A percentile compares a stretch with the other conserved stretches of the same genome.
Evolutionary conservation across 495 filamentous ascomycete genomes (phyloP).

Genomic region (Jackrogersella minutella): DNA sequence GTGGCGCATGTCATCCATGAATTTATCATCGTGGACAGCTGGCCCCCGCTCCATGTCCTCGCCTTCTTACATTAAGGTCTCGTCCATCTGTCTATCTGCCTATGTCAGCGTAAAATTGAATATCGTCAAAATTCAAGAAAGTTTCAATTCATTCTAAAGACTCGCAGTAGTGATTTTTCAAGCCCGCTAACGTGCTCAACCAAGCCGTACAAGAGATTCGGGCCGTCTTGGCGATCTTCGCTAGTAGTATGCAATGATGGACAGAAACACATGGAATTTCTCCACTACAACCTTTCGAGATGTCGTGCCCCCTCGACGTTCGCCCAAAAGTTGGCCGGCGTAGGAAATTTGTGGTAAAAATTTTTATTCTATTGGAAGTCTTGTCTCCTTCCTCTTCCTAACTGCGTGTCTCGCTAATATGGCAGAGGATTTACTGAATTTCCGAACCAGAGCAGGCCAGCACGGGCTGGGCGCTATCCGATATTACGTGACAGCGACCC

Average conservation of each 20-base stretch:
- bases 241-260: conserved; percentile 1
- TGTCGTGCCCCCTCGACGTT: neutral
- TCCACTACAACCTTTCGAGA: neutral
- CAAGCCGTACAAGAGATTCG: conserved; percentile 19
- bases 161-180: neutral
- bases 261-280: neutral
- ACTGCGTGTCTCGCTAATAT: conserved; percentile 7
- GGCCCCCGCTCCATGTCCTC: neutral
- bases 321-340: neutral
- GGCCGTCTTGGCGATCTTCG: conserved; percentile 28
- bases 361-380: conserved; percentile 1
- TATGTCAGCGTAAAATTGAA: no score
- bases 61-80: neutral
- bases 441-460: no score
- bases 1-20: neutral
- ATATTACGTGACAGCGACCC: conserved; percentile 11
- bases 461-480: neutral
- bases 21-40: neutral
- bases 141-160: neutral
- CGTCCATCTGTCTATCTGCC: no score
- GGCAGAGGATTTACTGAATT: conserved; percentile 9
- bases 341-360: conserved; percentile 3
- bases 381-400: conserved; percentile 12
- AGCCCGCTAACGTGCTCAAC: neutral
- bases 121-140: no score